phyloP scores from a whole-genome alignment of 2,329 filamentous ascomycete species.

The Fusarium drepaniforme region DNA sequence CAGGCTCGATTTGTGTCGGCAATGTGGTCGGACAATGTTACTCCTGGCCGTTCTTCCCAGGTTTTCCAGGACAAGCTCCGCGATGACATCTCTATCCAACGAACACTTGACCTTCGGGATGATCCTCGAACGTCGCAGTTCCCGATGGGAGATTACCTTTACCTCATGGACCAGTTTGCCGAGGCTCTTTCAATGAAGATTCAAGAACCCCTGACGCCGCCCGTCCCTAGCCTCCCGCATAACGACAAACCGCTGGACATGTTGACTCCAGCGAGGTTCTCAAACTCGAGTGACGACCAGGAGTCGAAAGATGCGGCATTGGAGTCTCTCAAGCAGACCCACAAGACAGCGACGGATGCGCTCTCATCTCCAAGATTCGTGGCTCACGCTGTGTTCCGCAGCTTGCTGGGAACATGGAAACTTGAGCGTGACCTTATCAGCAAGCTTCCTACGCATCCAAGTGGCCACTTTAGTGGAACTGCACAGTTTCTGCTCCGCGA shows the following conservation, averaged over 20 bases:
- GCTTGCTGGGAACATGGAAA: conserved; percentile 77
- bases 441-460: conserved; percentile 68
- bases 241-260: conserved; percentile 62
- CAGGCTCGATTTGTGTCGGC: conserved; percentile 77
- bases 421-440: conserved; percentile 69
- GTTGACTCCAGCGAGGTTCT: conserved; percentile 68
- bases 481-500: conserved; percentile 73
- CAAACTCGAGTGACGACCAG: conserved; percentile 52
- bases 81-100: conserved; percentile 58
- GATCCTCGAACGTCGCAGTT: conserved; percentile 74
- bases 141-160: conserved; percentile 86
- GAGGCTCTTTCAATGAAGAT: conserved; percentile 66
- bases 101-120: conserved; percentile 63
- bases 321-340: conserved; percentile 60
- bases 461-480: conserved; percentile 73
- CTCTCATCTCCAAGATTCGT: conserved; percentile 65
- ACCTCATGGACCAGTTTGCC: conserved; percentile 79
- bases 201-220: conserved; percentile 43
- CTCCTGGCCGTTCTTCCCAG: conserved; percentile 36
- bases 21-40: conserved; percentile 63
- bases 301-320: conserved; percentile 54
- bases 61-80: conserved; percentile 55
- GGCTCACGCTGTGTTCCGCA: conserved; percentile 76
- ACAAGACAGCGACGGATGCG: conserved; percentile 55
- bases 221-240: conserved; percentile 51